Evolutionary conservation across 306 rosid genomes (phyloP), one percentile per base, ranked within the genome.

Genomic region (Castanea crenata): DNA sequence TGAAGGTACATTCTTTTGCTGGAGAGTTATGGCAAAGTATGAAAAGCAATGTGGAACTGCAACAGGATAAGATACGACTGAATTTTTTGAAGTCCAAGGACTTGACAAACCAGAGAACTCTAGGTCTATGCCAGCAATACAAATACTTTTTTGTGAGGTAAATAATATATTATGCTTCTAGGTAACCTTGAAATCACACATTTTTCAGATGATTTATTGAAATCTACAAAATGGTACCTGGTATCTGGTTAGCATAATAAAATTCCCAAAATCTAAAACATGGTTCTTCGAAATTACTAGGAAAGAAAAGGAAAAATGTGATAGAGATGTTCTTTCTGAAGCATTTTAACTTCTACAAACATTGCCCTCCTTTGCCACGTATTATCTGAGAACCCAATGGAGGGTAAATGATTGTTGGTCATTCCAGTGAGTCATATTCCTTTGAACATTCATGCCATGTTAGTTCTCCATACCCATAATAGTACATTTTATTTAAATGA

Each of bases 21-120:
- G 93, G 92, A 82, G 98, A 95, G 77, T 76, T 95, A 77, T 95
- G 98, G 99, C 92, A 91, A 79, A 97, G 89, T 74, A 79, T 93
- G 79, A 90, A 85, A 82, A 79, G 75, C 83, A 86, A 84, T 23
- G 89, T 90, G 81, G 91, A 88, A 74, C 70, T 90, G 74, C 86
- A 65, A 44, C 79, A 86, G 77, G 97, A 95, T 74, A 93, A 90
- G 85, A 86, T 95, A 52, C 74, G 79, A 74, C 82, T 83, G 67
- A 86, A 93, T 55, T 84, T 90, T 83, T 87, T 89, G 74, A 91
- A 83, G 79, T 85, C 91, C 81, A 85, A 89, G 89, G 98, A 93
- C 87, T 84, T 93, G 69, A 91, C 99, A 35, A 63, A 85, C 78
- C 78, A 96, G 68, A 88, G 81, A 82, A 91, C 94, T 67, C 96